These are phyloP conservation scores for Phytophthora kernoviae DNA, from an alignment of 352 stramenopile species.

Conservation along the genomic window DNA sequence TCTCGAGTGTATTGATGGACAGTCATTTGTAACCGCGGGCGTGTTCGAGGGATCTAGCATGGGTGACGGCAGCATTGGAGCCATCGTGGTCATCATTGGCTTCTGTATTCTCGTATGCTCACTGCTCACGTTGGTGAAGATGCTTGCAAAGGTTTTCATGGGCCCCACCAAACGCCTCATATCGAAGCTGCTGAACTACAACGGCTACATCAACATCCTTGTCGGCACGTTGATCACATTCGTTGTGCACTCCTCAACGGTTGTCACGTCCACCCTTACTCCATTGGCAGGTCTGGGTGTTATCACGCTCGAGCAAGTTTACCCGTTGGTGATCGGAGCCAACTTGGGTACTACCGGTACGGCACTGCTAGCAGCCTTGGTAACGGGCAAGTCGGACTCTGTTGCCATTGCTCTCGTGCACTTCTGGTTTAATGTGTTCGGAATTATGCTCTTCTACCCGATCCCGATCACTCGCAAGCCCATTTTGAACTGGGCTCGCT, in stretches of 20 bases:
- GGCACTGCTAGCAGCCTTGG: slow-evolving; percentile 84
- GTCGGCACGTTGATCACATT: slow-evolving; percentile 88
- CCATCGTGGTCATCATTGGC: slow-evolving; percentile 49
- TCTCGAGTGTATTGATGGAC: slow-evolving; percentile 20
- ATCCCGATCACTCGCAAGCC: slow-evolving; percentile 85
- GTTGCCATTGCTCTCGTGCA: slow-evolving; percentile 91
- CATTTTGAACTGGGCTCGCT: slow-evolving; percentile 71
- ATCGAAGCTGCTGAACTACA: slow-evolving; percentile 88
- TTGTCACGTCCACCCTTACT: slow-evolving; percentile 91
- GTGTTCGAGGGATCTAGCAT: slow-evolving; percentile 39
- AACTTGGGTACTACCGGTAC: slow-evolving; percentile 93
- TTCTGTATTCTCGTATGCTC: slow-evolving; percentile 55
- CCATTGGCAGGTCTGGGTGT: slow-evolving; percentile 89
- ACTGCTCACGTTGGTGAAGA: slow-evolving; percentile 53
- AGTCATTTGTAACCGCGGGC: slow-evolving; percentile 47
- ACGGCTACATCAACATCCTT: slow-evolving; percentile 89
- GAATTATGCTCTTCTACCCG: slow-evolving; percentile 92
- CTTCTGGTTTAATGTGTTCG: slow-evolving; percentile 93
- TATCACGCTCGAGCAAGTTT: slow-evolving; percentile 89
- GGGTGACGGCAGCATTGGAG: slow-evolving; percentile 50
- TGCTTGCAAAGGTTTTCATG: slow-evolving; percentile 72
- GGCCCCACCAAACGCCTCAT: slow-evolving; percentile 86
- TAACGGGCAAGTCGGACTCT: slow-evolving; percentile 76
- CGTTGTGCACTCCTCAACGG: slow-evolving; percentile 88
- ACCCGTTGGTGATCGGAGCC: slow-evolving; percentile 90